Evolutionary conservation across 768 basidiomycete species (phyloP).

Genomic region (Leucogyrophana mollusca): DNA sequence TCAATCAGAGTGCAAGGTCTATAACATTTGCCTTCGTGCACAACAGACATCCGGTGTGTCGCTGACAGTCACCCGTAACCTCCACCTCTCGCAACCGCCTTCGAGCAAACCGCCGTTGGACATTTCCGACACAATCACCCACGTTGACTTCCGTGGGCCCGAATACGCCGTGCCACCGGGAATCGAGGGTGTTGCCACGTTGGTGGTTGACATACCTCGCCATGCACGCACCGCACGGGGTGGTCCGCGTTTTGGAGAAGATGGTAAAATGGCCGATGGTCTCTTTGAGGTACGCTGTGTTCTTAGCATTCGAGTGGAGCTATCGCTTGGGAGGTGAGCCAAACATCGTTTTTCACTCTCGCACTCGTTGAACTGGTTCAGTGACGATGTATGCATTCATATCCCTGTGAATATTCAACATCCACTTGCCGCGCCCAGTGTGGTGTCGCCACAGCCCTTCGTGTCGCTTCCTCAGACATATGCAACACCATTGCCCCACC

Average conservation of each 20-base stretch:
- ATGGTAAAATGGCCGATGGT: slow-evolving; percentile 40
- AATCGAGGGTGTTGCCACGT: slow-evolving; percentile 72
- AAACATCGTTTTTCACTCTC: slow-evolving; percentile 3
- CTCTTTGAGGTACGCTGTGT: slow-evolving; percentile 71
- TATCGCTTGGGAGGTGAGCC: slow-evolving; percentile 64
- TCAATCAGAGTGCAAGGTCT: neutral
- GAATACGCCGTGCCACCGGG: slow-evolving; percentile 77
- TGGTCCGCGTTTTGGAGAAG: slow-evolving; percentile 56
- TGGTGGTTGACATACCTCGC: slow-evolving; percentile 79
- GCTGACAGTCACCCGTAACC: slow-evolving; percentile 56
- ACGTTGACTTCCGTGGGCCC: slow-evolving; percentile 68
- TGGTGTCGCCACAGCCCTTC: slow-evolving; percentile 26
- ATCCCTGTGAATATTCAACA: slow-evolving; percentile 67
- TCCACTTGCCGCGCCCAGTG: slow-evolving; percentile 52
- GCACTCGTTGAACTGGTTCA: slow-evolving; percentile 26
- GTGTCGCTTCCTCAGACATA: slow-evolving; percentile 17
- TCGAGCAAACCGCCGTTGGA: slow-evolving; percentile 50
- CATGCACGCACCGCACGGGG: slow-evolving; percentile 64
- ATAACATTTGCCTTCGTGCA: slow-evolving; percentile 1
- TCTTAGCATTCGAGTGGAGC: slow-evolving; percentile 61
- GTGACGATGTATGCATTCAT: slow-evolving; percentile 68
- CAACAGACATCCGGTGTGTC: slow-evolving; percentile 66
- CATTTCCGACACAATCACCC: slow-evolving; percentile 65
- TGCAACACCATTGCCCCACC: slow-evolving; percentile 12
- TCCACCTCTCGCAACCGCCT: slow-evolving; percentile 50